Conservation (phyloP, 225 moss, liverwort and hornwort genomes). For the Pleurozium schreberi region DNA sequence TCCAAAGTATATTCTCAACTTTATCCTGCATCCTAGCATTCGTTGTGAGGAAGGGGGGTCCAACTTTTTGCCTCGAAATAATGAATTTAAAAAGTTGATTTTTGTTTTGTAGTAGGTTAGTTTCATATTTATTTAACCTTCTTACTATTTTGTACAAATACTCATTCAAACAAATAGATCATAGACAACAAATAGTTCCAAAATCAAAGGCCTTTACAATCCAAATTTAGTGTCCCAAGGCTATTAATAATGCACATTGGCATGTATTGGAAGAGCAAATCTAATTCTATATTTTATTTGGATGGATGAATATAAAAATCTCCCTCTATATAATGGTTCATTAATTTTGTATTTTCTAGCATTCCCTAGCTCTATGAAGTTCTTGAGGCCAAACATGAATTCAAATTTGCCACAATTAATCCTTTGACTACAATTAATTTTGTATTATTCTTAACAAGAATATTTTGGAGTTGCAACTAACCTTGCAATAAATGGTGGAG, state of each 20-base stretch:
- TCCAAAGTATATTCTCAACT: neutral
- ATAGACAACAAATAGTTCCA: accelerated
- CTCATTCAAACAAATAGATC: neutral
- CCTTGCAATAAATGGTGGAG: neutral
- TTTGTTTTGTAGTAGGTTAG: neutral
- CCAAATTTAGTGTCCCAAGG: accelerated
- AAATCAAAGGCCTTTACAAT: neutral
- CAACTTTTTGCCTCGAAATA: neutral
- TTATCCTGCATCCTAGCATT: neutral
- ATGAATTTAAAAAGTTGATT: no score
- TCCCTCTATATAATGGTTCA: accelerated
- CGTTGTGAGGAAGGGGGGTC: accelerated
- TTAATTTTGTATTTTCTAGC: no score
- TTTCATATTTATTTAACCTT: neutral
- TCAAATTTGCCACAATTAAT: neutral
- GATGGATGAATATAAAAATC: no score
- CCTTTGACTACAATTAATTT: neutral
- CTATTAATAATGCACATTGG: accelerated
- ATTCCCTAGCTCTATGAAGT: accelerated
- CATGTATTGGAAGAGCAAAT: accelerated
- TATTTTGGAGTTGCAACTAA: accelerated
- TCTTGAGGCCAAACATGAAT: no score
- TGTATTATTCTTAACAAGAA: accelerated
- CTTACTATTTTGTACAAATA: neutral
- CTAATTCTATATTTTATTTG: neutral